phyloP scores from a whole-genome alignment of 1,284 basidiomycete species.

The Porodaedalea pini region DNA sequence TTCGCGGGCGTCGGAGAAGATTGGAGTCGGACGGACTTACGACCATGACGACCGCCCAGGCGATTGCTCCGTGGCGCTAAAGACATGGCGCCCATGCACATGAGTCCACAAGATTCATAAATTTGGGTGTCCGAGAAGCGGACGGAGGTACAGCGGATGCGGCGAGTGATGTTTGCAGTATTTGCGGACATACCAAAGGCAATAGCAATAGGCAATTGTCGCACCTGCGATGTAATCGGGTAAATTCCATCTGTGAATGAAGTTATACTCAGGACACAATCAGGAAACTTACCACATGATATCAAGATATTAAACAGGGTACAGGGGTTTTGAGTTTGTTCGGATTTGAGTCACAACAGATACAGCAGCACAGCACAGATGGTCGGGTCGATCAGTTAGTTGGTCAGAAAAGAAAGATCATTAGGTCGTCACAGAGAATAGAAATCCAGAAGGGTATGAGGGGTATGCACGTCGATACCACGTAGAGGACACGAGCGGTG shows the following conservation, averaged over 20 bases:
- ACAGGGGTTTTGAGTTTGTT: neutral
- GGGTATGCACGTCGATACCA: neutral
- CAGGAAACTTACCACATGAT: constrained; percentile 18
- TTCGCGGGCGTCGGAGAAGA: neutral
- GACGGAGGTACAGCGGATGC: neutral
- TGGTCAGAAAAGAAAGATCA: neutral
- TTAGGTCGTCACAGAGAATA: neutral
- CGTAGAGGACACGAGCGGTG: neutral
- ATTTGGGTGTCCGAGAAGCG: neutral
- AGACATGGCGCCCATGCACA: constrained; percentile 22
- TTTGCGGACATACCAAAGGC: constrained; percentile 50
- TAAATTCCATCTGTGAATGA: neutral
- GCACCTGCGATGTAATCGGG: constrained; percentile 44
- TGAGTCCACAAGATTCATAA: neutral
- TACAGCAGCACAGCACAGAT: neutral
- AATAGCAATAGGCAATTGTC: constrained; percentile 69
- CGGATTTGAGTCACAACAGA: neutral
- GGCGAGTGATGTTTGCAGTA: neutral
- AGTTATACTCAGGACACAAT: neutral
- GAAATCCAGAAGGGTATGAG: neutral
- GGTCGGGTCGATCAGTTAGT: neutral
- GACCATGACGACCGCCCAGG: constrained; percentile 64
- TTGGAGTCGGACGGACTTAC: constrained; percentile 43
- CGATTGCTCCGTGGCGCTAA: constrained; percentile 70
- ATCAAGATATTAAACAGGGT: neutral